Percentiles rank a stretch among this genome's conserved stretches.
These are phyloP conservation scores for Drechslerella coelobrocha DNA, from an alignment of 2,329 filamentous ascomycete genomes.

Conservation along the genomic window DNA sequence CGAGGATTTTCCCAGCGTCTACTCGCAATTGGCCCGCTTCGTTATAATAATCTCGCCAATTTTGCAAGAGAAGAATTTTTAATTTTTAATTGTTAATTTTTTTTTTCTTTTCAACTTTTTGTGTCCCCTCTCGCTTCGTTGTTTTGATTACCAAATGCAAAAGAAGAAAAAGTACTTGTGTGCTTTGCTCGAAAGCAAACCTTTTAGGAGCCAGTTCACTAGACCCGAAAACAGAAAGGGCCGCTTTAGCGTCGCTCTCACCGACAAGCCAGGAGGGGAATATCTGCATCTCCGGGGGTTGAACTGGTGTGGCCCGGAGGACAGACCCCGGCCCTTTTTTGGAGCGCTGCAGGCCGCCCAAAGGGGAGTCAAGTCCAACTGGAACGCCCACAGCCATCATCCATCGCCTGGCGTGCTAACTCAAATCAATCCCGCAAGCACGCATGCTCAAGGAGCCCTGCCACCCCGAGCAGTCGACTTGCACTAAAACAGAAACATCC, in stretches of 20 bases:
- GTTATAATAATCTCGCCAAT: slow-evolving; percentile 47
- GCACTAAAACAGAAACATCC: slow-evolving; percentile 40
- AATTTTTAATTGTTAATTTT: neutral
- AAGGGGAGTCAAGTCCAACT: slow-evolving; percentile 32
- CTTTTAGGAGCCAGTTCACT: slow-evolving; percentile 23
- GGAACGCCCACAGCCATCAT: slow-evolving; percentile 23
- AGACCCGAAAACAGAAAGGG: slow-evolving; percentile 36
- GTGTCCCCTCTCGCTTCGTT: neutral
- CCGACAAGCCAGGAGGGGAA: slow-evolving; percentile 28
- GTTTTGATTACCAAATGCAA: slow-evolving; percentile 40
- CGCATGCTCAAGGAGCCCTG: slow-evolving; percentile 39
- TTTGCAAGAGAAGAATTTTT: slow-evolving; percentile 1
- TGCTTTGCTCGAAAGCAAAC: slow-evolving; percentile 1
- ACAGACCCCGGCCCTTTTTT: slow-evolving; percentile 9
- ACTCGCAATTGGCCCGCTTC: slow-evolving; percentile 39
- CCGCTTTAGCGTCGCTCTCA: slow-evolving; percentile 44
- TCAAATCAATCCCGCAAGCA: slow-evolving; percentile 51
- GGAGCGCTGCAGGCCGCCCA: slow-evolving; percentile 24
- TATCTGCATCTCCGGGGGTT: slow-evolving; percentile 18
- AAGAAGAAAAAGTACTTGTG: slow-evolving; percentile 28
- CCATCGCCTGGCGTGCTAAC: slow-evolving; percentile 11
- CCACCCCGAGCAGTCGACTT: slow-evolving; percentile 43
- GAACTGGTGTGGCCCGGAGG: slow-evolving; percentile 27
- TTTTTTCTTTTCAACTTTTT: slow-evolving; percentile 8
- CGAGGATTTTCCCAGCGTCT: slow-evolving; percentile 22